Evolutionary conservation across 2,329 filamentous ascomycete species (phyloP).

Genomic region (Fusarium sublunatum): DNA sequence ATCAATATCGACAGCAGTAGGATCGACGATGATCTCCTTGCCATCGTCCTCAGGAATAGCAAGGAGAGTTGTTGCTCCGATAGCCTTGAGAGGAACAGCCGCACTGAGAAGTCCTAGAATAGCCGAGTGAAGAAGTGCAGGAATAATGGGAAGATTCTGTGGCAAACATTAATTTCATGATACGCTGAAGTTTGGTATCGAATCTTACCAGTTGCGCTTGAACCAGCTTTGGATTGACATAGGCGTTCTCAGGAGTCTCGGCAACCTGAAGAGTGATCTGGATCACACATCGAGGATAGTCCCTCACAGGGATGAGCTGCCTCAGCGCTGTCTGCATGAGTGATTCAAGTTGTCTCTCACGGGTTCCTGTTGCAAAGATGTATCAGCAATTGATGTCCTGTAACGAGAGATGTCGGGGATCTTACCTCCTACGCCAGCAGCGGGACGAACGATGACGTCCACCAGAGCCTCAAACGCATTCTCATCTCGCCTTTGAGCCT

Average conservation of each 20-base stretch:
- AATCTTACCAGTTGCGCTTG: conserved; percentile 69
- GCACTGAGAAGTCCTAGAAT: conserved; percentile 83
- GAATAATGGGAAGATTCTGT: conserved; percentile 82
- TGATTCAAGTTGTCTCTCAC: conserved; percentile 84
- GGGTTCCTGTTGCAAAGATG: conserved; percentile 63
- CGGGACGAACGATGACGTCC: conserved; percentile 89
- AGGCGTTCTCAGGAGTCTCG: conserved; percentile 74
- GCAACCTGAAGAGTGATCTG: conserved; percentile 85
- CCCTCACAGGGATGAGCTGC: conserved; percentile 78
- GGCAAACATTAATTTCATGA: conserved; percentile 26
- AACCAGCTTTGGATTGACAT: conserved; percentile 68
- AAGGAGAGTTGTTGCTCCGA: conserved; percentile 73
- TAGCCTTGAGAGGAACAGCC: conserved; percentile 81
- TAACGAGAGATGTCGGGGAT: conserved; percentile 6
- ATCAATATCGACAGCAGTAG: conserved; percentile 71
- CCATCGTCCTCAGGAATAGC: conserved; percentile 63
- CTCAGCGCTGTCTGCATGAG: conserved; percentile 77
- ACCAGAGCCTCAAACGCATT: conserved; percentile 90
- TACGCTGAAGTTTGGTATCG: background rate
- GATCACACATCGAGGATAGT: conserved; percentile 80
- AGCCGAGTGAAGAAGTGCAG: conserved; percentile 83
- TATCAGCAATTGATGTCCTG: conserved; percentile 22
- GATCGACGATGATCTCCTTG: conserved; percentile 65
- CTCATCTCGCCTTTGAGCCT: conserved; percentile 89
- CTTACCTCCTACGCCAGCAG: conserved; percentile 83